Conservation (phyloP, 306 rosid genomes). For the Geum urbanum region DNA sequence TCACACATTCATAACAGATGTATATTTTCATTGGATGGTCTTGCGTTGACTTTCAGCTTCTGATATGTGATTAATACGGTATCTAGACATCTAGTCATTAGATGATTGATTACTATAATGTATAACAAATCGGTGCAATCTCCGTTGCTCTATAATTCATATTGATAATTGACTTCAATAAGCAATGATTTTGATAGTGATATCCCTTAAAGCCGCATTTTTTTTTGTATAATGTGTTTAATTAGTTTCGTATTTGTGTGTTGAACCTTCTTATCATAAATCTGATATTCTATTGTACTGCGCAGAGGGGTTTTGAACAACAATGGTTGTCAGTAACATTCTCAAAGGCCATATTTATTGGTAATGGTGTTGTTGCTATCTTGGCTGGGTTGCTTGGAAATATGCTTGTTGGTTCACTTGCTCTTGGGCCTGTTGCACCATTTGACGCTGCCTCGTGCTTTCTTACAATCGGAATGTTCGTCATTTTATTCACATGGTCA, state of each 20-base stretch:
- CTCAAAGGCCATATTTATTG: conserved; percentile 96
- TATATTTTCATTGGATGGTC: not conserved
- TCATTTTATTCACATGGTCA: conserved; percentile 81
- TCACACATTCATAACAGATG: not conserved
- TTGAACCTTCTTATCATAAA: not conserved
- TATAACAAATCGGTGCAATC: not conserved
- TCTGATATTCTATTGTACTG: not conserved
- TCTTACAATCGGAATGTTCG: conserved; percentile 88
- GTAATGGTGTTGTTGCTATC: conserved; percentile 97
- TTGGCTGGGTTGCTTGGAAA: conserved; percentile 90
- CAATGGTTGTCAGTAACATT: conserved; percentile 95
- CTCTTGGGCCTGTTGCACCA: conserved; percentile 98
- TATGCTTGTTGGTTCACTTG: conserved; percentile 71
- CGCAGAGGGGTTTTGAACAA: conserved; percentile 93
- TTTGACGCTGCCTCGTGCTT: conserved; percentile 98
- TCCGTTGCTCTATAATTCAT: not conserved
- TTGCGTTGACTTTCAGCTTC: not conserved
- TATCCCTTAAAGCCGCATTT: not conserved
- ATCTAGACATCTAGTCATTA: not conserved
- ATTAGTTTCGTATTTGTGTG: not conserved
- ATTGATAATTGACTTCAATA: not conserved
- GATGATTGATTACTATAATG: not conserved
- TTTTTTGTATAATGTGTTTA: not conserved
- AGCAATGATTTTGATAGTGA: not conserved
- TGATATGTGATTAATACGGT: not conserved